phyloP scores from a whole-genome alignment of 148 eudicot species.

The Rhododendron henanense region DNA sequence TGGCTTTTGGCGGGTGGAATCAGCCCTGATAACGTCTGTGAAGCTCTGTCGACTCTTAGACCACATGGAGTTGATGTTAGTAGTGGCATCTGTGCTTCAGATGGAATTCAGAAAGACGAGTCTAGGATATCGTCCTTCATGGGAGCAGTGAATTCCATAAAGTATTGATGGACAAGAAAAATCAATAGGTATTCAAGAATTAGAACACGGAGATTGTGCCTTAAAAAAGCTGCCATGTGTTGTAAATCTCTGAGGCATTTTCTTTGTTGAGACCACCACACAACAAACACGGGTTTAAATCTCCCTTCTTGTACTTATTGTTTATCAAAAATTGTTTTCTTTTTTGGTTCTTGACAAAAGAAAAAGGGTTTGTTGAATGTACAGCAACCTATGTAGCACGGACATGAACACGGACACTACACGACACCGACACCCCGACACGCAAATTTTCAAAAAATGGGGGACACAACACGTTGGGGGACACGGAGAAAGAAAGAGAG shows the following conservation, averaged over 20 bases:
- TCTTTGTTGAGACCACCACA: neutral
- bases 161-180: constrained; percentile 24
- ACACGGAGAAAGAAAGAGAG: no score
- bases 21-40: constrained; percentile 52
- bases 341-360: neutral
- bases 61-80: constrained; percentile 90
- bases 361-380: neutral
- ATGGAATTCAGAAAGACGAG: constrained; percentile 70
- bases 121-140: constrained; percentile 59
- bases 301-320: neutral
- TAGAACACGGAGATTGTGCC: neutral
- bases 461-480: no score
- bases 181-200: neutral
- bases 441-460: no score
- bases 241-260: neutral
- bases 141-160: constrained; percentile 54
- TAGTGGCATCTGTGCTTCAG: constrained; percentile 78
- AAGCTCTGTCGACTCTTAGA: constrained; percentile 60
- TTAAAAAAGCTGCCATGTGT: neutral
- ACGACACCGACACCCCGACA: no score
- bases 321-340: neutral
- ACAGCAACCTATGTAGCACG: neutral
- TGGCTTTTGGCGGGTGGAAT: constrained; percentile 96
- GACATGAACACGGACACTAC: no score
- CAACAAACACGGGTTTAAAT: neutral